phyloP scores from a whole-genome alignment of 139 green algal genomes.

The Coelastrella sp. region DNA sequence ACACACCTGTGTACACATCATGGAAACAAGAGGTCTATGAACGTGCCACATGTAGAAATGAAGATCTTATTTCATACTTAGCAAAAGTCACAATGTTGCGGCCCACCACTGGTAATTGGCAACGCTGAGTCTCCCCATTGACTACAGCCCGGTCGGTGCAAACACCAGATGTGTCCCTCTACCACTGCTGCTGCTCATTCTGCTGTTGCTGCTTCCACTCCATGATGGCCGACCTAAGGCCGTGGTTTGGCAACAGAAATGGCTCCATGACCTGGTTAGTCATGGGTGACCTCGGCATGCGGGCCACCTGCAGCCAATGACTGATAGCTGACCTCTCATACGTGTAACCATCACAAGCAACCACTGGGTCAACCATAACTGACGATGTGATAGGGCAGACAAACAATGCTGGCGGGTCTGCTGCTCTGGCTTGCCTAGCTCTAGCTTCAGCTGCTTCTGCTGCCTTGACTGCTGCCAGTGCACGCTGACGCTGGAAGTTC shows the following conservation, averaged over 20 bases:
- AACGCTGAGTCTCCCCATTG: no score
- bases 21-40: no score
- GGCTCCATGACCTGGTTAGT: not conserved
- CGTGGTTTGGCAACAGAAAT: not conserved
- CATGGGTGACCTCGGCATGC: not conserved
- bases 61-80: no score
- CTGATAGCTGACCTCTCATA: constrained; percentile 3
- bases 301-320: constrained; percentile 4
- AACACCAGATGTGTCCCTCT: no score
- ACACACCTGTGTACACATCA: no score
- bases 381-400: constrained; percentile 10
- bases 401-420: not conserved
- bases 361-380: constrained; percentile 23
- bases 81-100: no score
- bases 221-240: not conserved
- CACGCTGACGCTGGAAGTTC: no score
- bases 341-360: constrained; percentile 22
- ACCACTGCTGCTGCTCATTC: not conserved
- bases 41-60: no score
- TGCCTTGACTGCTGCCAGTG: not conserved
- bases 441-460: not conserved
- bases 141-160: no score
- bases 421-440: not conserved
- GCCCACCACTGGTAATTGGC: no score
- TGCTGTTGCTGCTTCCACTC: constrained; percentile 10